These are phyloP conservation scores for Centaurea solstitialis DNA, from an alignment of 129 eudicot genomes.

Conservation along the genomic window DNA sequence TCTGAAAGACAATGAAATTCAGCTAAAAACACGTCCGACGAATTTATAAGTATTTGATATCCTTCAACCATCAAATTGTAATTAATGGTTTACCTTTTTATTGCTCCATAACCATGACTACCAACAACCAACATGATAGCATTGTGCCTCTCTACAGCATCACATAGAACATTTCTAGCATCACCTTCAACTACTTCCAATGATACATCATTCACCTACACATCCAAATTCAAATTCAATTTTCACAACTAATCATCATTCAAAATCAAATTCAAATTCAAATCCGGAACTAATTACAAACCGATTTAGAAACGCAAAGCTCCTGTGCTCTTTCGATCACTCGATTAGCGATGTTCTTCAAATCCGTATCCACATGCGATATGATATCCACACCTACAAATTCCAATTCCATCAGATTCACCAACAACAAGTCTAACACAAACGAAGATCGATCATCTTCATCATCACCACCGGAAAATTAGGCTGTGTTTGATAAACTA, in stretches of 20 bases:
- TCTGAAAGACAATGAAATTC: no score
- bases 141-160: conserved; percentile 79
- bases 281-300: conserved; percentile 18
- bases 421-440: conserved; percentile 6
- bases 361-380: conserved; percentile 62
- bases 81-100: conserved; percentile 56
- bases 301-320: conserved; percentile 61
- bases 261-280: background rate
- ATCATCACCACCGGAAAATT: background rate
- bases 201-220: conserved; percentile 63
- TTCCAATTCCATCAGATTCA: background rate
- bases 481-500: no score
- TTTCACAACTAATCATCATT: background rate
- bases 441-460: background rate
- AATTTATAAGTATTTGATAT: no score
- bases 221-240: background rate
- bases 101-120: conserved; percentile 88
- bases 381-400: conserved; percentile 65
- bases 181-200: conserved; percentile 76
- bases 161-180: conserved; percentile 77
- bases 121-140: conserved; percentile 84
- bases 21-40: no score
- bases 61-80: no score
- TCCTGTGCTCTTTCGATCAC: conserved; percentile 68
- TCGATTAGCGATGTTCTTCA: conserved; percentile 73